Evolutionary conservation across 2,329 filamentous ascomycete species (phyloP), one percentile per base, ranked within the genome.

Genomic region (Pseudocercospora vitis): DNA sequence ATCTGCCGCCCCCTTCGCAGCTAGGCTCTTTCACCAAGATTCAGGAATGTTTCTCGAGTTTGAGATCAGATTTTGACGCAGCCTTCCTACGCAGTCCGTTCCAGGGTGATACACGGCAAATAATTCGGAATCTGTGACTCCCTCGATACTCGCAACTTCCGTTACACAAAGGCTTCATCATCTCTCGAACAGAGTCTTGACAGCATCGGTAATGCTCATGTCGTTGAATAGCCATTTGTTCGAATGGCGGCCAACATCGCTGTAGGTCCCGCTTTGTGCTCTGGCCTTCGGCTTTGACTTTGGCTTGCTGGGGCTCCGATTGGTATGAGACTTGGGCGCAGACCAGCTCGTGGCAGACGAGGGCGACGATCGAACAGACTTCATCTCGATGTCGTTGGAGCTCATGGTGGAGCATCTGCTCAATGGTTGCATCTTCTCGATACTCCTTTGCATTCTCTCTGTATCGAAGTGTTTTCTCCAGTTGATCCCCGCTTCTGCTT

Each of bases 171-270:
- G 8, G n/a, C 19, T 21, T 7, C 9, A 18, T 42, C 21, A 59
- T 49, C 56, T 58, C 44, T 62, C 59, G 45, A 67, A 62, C 12
- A 68, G 33, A 16, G 57, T 57, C 48, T 65, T 68, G 19, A 76
- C 72, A 5, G 75, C 74, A 28, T 76, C 73, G 3, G 71, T 70
- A 3, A 79, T 64, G 59, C 74, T 77, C 61, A 78, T 75, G 1
- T 75, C 74, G 16, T 72, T 71, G 53, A 79, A 79, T 4, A 80
- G 68, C 77, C 77, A 80, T 50, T 78, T 74, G 50, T 79, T 78
- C 14, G 71, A 73, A 63, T 79, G 77, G 7, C 77, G 72, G 11
- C 77, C 77, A 50, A 69, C 76, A 52, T 79, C 60, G 23, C 53
- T 55, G 54, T 62, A 67, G 7, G 57, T 58, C 7, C 33, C 40